phyloP scores from a whole-genome alignment of 2,329 filamentous ascomycete genomes.

The Coniochaeta ligniaria region DNA sequence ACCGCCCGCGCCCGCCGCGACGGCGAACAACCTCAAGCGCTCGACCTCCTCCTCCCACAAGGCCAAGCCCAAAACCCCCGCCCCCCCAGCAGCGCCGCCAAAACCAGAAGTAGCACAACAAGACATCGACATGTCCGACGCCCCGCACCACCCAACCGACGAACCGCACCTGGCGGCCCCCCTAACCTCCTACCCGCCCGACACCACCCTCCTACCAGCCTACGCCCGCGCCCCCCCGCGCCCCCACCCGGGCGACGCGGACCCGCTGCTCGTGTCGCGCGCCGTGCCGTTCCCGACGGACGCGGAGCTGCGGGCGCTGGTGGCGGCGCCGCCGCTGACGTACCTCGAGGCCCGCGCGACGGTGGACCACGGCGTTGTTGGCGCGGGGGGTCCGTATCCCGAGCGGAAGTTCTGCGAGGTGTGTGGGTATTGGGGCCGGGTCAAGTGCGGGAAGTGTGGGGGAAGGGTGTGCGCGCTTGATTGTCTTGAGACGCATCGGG shows the following conservation, averaged over 20 bases:
- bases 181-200: slow-evolving; percentile 14
- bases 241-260: slow-evolving; percentile 40
- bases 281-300: slow-evolving; percentile 52
- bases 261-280: slow-evolving; percentile 51
- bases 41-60: background rate
- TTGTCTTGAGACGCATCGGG: slow-evolving; percentile 64
- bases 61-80: background rate
- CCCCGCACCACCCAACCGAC: slow-evolving; percentile 1
- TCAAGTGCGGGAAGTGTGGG: slow-evolving; percentile 73
- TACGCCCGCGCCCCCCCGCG: slow-evolving; percentile 23
- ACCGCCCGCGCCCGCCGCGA: slow-evolving; percentile 11
- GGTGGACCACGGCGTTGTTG: slow-evolving; percentile 24
- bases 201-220: slow-evolving; percentile 26
- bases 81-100: background rate
- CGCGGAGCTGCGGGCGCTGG: slow-evolving; percentile 55
- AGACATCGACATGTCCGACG: slow-evolving; percentile 31
- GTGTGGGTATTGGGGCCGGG: slow-evolving; percentile 75
- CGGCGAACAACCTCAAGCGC: background rate
- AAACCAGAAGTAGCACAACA: slow-evolving; percentile 2
- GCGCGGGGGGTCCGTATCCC: slow-evolving; percentile 36
- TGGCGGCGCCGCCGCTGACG: slow-evolving; percentile 57
- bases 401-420: slow-evolving; percentile 66
- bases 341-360: slow-evolving; percentile 56
- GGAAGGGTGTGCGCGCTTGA: slow-evolving; percentile 69
- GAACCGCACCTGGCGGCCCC: slow-evolving; percentile 4